Evolutionary conservation across 169 alveolate species (phyloP), one percentile per base, ranked within the genome.

Genomic region (Plasmodium knowlesi): DNA sequence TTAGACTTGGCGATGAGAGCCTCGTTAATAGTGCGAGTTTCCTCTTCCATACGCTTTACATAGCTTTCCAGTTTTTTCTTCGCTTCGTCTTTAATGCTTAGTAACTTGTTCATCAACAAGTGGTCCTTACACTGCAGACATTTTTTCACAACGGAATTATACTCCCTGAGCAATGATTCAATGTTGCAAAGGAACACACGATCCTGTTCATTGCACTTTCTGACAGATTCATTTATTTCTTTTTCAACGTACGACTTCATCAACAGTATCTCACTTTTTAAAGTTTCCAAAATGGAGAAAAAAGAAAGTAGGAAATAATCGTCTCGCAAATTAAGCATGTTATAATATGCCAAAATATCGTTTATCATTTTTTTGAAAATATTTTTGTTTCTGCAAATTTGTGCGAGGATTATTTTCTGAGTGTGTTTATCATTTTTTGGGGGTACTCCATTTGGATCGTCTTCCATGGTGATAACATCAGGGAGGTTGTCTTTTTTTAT

Each of bases 61-160:
- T 43, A 19, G 41, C 46, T 10, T 84, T 41, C 43, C 34, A 84
- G 30, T 70, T 71, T 67, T 9, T 39, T 41, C 50, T 5, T 71
- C 16, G 50, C 32, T 32, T 74, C 81, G 5, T 74, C 70, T 9
- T 86, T 74, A 8, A 9, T 8, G 25, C 28, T 2, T 32, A 74
- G 30, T n/a, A 86, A n/a, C 43, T 53, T 78, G 2, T 14, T 46
- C 34, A 86, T 43, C 8, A 14, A 30, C 46, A 74, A 34, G 67
- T 86, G 80, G 76, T 86, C 93, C 43, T 74, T 86, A 30, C 93
- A 86, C 39, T 76, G 34, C 37, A 86, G 43, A 28, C 93, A 86
- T 22, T 74, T 73, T 39, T 50, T 46, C 19, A 86, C 86, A 70
- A 74, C 67, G 39, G 43, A 28, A 41, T 86, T 86, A 22, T 86